Base-by-base conservation (phyloP, 2,329 filamentous ascomycete species). In the Fusarium fracticaudum region DNA sequence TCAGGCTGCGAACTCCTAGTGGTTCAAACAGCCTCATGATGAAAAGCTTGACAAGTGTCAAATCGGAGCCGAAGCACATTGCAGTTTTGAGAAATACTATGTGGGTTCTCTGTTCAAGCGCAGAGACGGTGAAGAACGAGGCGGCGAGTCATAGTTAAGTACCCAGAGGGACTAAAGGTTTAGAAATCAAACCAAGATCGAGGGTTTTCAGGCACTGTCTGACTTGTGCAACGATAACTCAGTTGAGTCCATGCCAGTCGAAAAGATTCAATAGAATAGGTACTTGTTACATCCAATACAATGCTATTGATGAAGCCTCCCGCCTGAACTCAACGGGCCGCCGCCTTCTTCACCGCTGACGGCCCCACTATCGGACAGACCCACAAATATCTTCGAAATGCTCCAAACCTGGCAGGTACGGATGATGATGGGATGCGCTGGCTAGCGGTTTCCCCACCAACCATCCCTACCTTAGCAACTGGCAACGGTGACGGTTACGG, bases 381-480 rank as follows among this genome's bases (percentile, higher is more conserved):
- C 66, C 66, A 69, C 20, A 69, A 35, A 50, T 69, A 31, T 35
- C 15, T 26, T 26, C 22, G 18, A 48, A 69, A 50, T 51, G 43
- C 35, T 38, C 65, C 67, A 51, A 69, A 69, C 65, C 67, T 69
- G 65, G 67, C 67, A 69, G 67, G 67, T 60, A 64, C 53, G 37
- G 31, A 55, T 60, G 48, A 67, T 68, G 63, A 71, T 70, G 59
- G 47, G 51, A 70, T 70, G 67, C 51, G 67, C 53, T 70, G 67
- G 57, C 71, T 59, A 51, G 50, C 48, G 59, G 72, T 74, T 74
- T 64, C 72, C 72, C 72, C 71, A 72, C 68, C 72, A 75, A 74
- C 72, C 61, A 74, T 33, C 38, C 70, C 45, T 69, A 69, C 43
- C 70, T 44, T 51, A 65, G 69, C 64, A 72, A 72, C 69, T 62